Percentiles rank a stretch among this genome's conserved stretches.
Evolutionary conservation across 2,329 filamentous ascomycete genomes (phyloP).

Genomic region (Neopestalotiopsis clavispora): DNA sequence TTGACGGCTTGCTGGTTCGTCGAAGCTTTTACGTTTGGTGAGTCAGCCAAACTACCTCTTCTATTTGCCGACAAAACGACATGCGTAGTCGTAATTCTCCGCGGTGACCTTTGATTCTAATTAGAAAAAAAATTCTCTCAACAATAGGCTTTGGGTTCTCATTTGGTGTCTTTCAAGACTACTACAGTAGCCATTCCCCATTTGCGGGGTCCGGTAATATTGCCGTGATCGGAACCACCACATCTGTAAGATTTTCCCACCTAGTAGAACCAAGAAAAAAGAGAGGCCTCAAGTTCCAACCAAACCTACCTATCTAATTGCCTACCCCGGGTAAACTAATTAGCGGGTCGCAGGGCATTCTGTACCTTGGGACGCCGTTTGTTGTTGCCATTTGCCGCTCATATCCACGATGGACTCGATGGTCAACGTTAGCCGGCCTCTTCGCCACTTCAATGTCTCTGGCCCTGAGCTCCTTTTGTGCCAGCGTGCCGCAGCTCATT

Average conservation of each 20-base stretch:
- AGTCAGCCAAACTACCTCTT: background rate
- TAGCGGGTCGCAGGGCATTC: background rate
- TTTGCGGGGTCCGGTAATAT: slow-evolving; percentile 9
- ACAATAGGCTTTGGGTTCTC: slow-evolving; percentile 10
- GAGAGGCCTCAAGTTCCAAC: background rate
- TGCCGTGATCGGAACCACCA: slow-evolving; percentile 12
- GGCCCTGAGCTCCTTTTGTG: slow-evolving; percentile 7
- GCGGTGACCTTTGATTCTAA: background rate
- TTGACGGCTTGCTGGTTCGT: slow-evolving; percentile 16
- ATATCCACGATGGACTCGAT: slow-evolving; percentile 6
- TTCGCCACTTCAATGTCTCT: slow-evolving; percentile 1
- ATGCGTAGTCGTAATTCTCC: background rate
- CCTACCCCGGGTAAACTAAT: background rate
- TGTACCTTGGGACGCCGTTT: slow-evolving; percentile 8
- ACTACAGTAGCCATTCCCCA: slow-evolving; percentile 9
- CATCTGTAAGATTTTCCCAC: background rate
- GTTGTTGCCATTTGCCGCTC: slow-evolving; percentile 2
- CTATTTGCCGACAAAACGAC: background rate
- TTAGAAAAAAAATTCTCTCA: background rate
- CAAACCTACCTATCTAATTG: too few relatives aligned
- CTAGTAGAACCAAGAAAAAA: background rate
- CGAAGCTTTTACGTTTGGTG: slow-evolving; percentile 14
- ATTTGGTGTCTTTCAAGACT: slow-evolving; percentile 12
- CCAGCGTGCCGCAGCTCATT: slow-evolving; percentile 10
- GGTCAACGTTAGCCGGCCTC: slow-evolving; percentile 6